Evolutionary conservation across 2,329 filamentous ascomycete genomes (phyloP), one percentile per base, ranked within the genome.

Genomic region (Cercospora beticola): DNA sequence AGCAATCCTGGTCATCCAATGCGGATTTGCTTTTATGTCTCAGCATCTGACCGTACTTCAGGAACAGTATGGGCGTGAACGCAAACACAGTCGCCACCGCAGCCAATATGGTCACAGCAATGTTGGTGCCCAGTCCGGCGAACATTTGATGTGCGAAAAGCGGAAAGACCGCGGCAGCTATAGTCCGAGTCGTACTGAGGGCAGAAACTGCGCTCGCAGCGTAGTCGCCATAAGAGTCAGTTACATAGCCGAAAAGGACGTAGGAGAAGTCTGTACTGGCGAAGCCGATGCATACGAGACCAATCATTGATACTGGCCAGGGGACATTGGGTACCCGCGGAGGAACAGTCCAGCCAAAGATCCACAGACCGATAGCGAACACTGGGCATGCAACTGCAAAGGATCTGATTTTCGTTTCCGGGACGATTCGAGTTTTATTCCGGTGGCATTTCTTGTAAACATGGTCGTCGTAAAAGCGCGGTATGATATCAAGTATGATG

Each of bases 61-160:
- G n/a, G 40, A 75, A 72, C 36, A 74, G n/a, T 4, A 72, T 16
- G 14, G 72, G 71, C 16, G 71, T 71, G 26, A 72, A 70, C 0
- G 65, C 69, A 43, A 82, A 83, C 0, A 79, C 40, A 0, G 80
- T 82, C 21, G 81, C 82, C 2, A 82, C 67, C 0, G 72, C 71
- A 1, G 82, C 81, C 52, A 83, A 65, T 12, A 72, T 71, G 0
- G 58, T 65, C 6, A 62, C 66, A 2, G 65, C 66, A 14, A 68
- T 64, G 21, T 70, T 70, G 1, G 62, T 70, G 1, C 88, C 87
- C 1, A 89, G 74, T 1, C 76, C 79, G 10, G 82, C 77, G 73
- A 89, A 90, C 86, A 91, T 87, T 54, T 77, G 72, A 9, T 84
- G 80, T 0, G 86, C 87, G 1, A 83, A 82, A 12, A 89, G 78